Evolutionary conservation across 495 filamentous ascomycete genomes (phyloP), one percentile per base, ranked within the genome.

Genomic region (Astrothelium subdiscretum): DNA sequence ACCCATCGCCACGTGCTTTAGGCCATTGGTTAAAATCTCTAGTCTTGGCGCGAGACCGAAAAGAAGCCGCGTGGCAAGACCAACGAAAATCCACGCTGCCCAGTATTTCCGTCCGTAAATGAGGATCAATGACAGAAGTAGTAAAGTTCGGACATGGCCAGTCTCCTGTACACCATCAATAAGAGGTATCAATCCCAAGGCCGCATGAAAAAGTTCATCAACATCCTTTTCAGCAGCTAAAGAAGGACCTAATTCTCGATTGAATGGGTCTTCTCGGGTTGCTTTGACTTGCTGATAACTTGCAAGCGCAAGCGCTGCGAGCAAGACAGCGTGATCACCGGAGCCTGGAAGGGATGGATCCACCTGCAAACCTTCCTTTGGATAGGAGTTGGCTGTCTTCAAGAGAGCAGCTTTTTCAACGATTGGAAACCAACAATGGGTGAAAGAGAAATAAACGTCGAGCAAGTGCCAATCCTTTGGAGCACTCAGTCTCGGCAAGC

Each of bases 371-470:
- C 68, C 69, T 13, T 73, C 65, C 15, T 68, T 54, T 13, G 78
- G 74, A 63, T 81, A 80, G 44, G 76, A 70, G 69, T 83, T 81
- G 18, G 77, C 77, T 13, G 78, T 71, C 54, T 79, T 79, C 5
- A 84, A 73, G 12, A 89, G 74, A 61, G 83, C 84, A 67, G 88
- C 83, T 68, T 88, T 89, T 29, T 87, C 83, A 32, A 85, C 74
- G 42, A 89, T 83, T 3, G 87, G 87, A 20, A 90, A 79, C 87
- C 87, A 91, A 12, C 78, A 79, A 68, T 89, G 84, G 2, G 87
- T 90, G 59, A 83, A 81, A 2, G 86, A 82, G 67, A 89, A 89
- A 67, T 88, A 89, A 6, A 85, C 77, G 67, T 91, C 86, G 26
- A 91, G 73, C 2, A 90, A 72, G 31, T 81, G 80, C 67, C 85